Evolutionary conservation across 306 rosid species (phyloP).

Genomic region (Luffa acutangula): DNA sequence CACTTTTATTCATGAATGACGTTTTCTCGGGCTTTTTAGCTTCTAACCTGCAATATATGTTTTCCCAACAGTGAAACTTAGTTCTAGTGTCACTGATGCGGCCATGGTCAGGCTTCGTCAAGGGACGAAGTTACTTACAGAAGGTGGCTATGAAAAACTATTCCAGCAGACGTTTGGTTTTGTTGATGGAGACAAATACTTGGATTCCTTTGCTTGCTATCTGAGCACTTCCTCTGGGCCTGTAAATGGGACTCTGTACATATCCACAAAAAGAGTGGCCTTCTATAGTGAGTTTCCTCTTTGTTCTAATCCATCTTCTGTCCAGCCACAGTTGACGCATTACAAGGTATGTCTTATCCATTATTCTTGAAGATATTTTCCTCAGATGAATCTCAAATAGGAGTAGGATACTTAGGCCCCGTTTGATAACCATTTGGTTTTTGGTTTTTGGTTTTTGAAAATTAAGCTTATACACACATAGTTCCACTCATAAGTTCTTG

Average conservation of each 20-base stretch:
- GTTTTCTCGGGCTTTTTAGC: neutral
- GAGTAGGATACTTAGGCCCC: neutral
- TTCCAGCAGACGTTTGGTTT: slow-evolving; percentile 46
- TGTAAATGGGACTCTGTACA: slow-evolving; percentile 50
- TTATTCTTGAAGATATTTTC: neutral
- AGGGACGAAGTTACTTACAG: slow-evolving; percentile 44
- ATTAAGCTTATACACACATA: neutral
- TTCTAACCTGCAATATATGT: neutral
- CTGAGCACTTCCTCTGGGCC: slow-evolving; percentile 53
- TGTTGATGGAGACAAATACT: slow-evolving; percentile 49
- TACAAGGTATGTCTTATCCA: slow-evolving; percentile 43
- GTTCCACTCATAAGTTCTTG: neutral
- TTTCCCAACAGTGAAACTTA: neutral
- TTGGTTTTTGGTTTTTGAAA: neutral
- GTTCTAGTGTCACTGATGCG: slow-evolving; percentile 48
- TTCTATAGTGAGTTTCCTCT: slow-evolving; percentile 68
- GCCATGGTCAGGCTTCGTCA: slow-evolving; percentile 57
- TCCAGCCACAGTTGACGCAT: slow-evolving; percentile 25
- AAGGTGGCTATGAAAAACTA: slow-evolving; percentile 53
- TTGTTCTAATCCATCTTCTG: slow-evolving; percentile 28
- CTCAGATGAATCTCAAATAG: neutral
- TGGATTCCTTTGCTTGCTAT: slow-evolving; percentile 50
- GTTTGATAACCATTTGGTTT: neutral
- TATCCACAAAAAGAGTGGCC: slow-evolving; percentile 51
- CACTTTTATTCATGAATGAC: neutral